These are phyloP conservation scores for Penicillium lividum DNA, from an alignment of 495 filamentous ascomycete species.

Conservation along the genomic window DNA sequence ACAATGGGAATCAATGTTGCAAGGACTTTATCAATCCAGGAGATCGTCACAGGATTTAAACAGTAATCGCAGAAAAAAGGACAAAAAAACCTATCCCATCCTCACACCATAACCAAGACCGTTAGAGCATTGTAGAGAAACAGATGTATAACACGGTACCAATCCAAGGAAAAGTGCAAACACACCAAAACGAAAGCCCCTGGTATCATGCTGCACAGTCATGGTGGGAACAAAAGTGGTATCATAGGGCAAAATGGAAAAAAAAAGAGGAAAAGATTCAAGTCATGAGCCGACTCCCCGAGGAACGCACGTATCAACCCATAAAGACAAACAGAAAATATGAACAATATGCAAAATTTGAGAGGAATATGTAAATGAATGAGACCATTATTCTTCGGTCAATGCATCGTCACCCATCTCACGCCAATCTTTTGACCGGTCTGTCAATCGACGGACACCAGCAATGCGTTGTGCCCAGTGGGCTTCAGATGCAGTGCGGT, in stretches of 20 bases:
- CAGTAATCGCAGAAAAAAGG: constrained; percentile 5
- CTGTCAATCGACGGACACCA: constrained; percentile 75
- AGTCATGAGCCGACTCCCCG: constrained; percentile 20
- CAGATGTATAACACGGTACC: constrained; percentile 21
- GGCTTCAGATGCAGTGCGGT: constrained; percentile 80
- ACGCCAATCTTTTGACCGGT: constrained; percentile 80
- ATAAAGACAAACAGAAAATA: constrained; percentile 9
- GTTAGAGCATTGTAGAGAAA: constrained; percentile 25
- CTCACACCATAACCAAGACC: constrained; percentile 24
- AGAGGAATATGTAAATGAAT: constrained; percentile 5
- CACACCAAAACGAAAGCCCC: constrained; percentile 35
- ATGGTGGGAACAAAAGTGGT: constrained; percentile 49
- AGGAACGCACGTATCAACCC: constrained; percentile 6
- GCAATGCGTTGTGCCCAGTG: constrained; percentile 80
- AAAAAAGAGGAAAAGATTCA: constrained; percentile 3
- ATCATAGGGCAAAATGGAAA: constrained; percentile 34
- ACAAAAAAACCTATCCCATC: constrained; percentile 19
- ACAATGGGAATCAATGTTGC: constrained; percentile 16
- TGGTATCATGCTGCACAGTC: constrained; percentile 46
- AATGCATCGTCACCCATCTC: constrained; percentile 81
- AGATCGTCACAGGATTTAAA: constrained; percentile 12
- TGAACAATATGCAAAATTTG: constrained; percentile 11
- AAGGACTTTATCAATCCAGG: constrained; percentile 11
- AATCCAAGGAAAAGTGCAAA: constrained; percentile 25
- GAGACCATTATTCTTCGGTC: constrained; percentile 67